Evolutionary conservation across 1,284 basidiomycete genomes (phyloP).

Genomic region (Cystobasidium sp.): DNA sequence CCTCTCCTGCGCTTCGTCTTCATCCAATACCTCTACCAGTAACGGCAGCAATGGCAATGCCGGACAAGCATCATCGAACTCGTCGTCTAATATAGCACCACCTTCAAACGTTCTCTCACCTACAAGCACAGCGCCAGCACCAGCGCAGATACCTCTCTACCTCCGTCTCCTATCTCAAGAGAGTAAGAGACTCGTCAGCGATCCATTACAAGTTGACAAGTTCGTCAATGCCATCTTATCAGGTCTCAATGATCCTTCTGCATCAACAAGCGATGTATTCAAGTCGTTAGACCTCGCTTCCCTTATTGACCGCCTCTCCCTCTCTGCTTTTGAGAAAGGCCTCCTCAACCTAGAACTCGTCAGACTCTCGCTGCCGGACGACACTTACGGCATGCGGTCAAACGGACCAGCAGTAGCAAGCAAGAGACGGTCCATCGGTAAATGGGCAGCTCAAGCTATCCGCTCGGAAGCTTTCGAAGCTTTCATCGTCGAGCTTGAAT

Average conservation of each 20-base stretch:
- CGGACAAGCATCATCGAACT: neutral
- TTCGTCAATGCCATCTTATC: constrained; percentile 82
- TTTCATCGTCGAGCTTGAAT: constrained; percentile 19
- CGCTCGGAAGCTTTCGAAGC: constrained; percentile 7
- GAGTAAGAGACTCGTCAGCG: constrained; percentile 78
- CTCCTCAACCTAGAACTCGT: constrained; percentile 41
- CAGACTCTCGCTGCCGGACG: constrained; percentile 25
- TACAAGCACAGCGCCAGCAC: constrained; percentile 39
- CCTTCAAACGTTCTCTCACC: constrained; percentile 25
- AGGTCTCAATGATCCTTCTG: constrained; percentile 45
- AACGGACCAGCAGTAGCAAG: constrained; percentile 20
- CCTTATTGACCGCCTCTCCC: constrained; percentile 28
- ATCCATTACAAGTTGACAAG: constrained; percentile 81
- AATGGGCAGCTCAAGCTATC: constrained; percentile 20
- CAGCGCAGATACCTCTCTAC: constrained; percentile 65
- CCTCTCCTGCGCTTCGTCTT: constrained; percentile 65
- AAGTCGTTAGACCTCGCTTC: constrained; percentile 31
- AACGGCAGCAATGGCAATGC: constrained; percentile 7
- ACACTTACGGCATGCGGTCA: constrained; percentile 25
- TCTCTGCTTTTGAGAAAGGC: constrained; percentile 24
- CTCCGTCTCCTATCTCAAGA: constrained; percentile 84
- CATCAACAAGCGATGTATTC: constrained; percentile 41
- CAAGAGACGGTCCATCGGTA: constrained; percentile 26
- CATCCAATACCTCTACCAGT: constrained; percentile 62
- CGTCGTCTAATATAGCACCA: neutral